A percentile compares a stretch with the other conserved stretches of the same genome.
Conservation (phyloP, 805 yeast species). For the Metschnikowia anglica region DNA sequence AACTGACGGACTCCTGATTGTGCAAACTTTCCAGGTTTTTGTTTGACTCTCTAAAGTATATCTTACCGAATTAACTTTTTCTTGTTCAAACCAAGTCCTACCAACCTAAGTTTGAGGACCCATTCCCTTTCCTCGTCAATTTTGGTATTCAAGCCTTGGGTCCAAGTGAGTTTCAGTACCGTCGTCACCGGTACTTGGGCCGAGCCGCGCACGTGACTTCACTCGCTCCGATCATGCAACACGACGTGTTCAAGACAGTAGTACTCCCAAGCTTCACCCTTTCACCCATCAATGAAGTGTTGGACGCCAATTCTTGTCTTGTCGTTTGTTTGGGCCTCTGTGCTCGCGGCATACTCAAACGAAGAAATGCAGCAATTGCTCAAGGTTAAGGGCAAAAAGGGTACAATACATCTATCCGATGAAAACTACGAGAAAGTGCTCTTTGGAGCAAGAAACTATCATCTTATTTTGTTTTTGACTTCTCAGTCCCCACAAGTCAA, state of each 20-base stretch:
- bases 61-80: not conserved
- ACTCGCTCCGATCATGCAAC: not conserved
- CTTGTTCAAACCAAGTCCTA: too few species aligned
- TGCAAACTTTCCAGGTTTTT: too few species aligned
- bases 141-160: too few species aligned
- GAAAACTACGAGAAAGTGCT: conserved; percentile 56
- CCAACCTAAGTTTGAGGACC: too few species aligned
- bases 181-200: not conserved
- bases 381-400: conserved; percentile 13
- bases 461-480: conserved; percentile 65
- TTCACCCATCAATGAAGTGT: conserved; percentile 9
- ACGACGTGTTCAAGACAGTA: conserved; percentile 6
- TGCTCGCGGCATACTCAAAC: conserved; percentile 18
- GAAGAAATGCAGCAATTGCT: conserved; percentile 16
- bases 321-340: conserved; percentile 17
- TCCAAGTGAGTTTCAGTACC: too few species aligned
- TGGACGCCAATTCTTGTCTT: conserved; percentile 15
- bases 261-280: not conserved
- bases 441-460: conserved; percentile 65
- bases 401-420: conserved; percentile 47
- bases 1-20: too few species aligned
- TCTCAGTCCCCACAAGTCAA: conserved; percentile 73
- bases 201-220: conserved; percentile 9
- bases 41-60: too few species aligned
- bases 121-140: too few species aligned